A percentile compares a stretch with the other conserved stretches of the same genome.
phyloP scores from a whole-genome alignment of 345 rosid genomes.

The Excoecaria cochinchinensis region DNA sequence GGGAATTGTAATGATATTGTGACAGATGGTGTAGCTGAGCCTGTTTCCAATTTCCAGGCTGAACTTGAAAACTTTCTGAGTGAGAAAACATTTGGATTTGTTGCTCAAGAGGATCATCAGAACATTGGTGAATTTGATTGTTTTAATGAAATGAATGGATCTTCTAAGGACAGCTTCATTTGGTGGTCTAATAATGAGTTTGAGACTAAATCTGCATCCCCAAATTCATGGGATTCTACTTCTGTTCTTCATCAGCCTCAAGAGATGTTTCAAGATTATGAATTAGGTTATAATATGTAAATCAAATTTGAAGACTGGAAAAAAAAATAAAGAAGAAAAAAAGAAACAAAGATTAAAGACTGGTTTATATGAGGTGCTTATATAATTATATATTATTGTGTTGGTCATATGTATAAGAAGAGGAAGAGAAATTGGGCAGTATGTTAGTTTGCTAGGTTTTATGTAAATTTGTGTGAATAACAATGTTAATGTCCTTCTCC shows the following conservation, averaged over 20 bases:
- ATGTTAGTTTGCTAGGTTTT: slow-evolving; percentile 13
- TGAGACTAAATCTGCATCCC: slow-evolving; percentile 54
- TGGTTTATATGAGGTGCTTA: slow-evolving; percentile 8
- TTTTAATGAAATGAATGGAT: slow-evolving; percentile 44
- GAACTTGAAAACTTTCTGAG: slow-evolving; percentile 41
- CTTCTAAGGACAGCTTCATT: slow-evolving; percentile 38
- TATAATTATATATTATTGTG: slow-evolving; percentile 11
- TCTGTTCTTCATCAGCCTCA: slow-evolving; percentile 46
- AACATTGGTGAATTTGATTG: slow-evolving; percentile 44
- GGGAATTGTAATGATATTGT: slow-evolving; percentile 1
- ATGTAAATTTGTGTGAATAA: slow-evolving; percentile 62
- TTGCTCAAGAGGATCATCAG: slow-evolving; percentile 41
- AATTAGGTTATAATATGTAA: slow-evolving; percentile 52
- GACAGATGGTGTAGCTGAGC: slow-evolving; percentile 16
- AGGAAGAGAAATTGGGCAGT: slow-evolving; percentile 5
- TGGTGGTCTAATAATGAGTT: slow-evolving; percentile 71
- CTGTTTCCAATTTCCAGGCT: slow-evolving; percentile 29
- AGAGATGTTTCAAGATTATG: slow-evolving; percentile 62
- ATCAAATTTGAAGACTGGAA: background rate
- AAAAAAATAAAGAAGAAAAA: too few relatives aligned
- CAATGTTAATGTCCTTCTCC: slow-evolving; percentile 25
- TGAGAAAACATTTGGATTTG: slow-evolving; percentile 24
- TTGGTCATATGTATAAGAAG: slow-evolving; percentile 20
- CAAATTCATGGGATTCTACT: slow-evolving; percentile 68
- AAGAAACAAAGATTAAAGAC: background rate